Evolutionary conservation across 108 stramenopile genomes (phyloP).

Genomic region (Parietichytrium sp.): DNA sequence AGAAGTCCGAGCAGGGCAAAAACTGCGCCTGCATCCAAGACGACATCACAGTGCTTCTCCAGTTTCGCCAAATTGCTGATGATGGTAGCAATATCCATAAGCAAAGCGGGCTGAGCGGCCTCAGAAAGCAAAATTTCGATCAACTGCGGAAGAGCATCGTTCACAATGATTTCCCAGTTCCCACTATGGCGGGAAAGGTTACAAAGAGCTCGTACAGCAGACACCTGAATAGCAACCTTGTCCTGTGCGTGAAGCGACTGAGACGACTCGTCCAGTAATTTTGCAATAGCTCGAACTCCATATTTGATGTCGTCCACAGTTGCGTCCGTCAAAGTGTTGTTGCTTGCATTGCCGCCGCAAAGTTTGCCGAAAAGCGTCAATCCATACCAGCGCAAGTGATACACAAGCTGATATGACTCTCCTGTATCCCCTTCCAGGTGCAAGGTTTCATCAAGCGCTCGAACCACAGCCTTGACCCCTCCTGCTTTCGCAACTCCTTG

Average conservation of each 20-base stretch:
- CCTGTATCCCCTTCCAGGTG: background rate
- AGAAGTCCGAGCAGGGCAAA: background rate
- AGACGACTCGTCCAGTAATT: background rate
- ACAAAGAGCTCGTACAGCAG: conserved; percentile 3
- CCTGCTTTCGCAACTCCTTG: background rate
- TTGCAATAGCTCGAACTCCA: conserved; percentile 33
- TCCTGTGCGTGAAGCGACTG: background rate
- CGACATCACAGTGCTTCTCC: conserved; percentile 18
- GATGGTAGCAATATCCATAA: conserved; percentile 8
- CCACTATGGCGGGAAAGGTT: conserved; percentile 23
- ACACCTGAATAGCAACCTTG: conserved; percentile 8
- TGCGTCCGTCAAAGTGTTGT: background rate
- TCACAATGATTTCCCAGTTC: conserved; percentile 6
- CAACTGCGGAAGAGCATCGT: conserved; percentile 9
- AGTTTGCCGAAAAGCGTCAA: conserved; percentile 7
- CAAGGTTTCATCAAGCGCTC: conserved; percentile 11
- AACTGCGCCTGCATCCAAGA: conserved; percentile 2
- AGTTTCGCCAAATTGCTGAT: conserved; percentile 13
- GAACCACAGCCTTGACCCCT: background rate
- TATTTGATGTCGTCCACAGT: conserved; percentile 1
- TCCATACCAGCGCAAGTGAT: background rate
- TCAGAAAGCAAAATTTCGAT: background rate
- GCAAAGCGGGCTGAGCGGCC: conserved; percentile 10
- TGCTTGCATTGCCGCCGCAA: conserved; percentile 14
- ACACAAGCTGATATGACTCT: background rate